These are phyloP conservation scores for Ramularia endophylla DNA, from an alignment of 2,329 filamentous ascomycete genomes.

Conservation along the genomic window DNA sequence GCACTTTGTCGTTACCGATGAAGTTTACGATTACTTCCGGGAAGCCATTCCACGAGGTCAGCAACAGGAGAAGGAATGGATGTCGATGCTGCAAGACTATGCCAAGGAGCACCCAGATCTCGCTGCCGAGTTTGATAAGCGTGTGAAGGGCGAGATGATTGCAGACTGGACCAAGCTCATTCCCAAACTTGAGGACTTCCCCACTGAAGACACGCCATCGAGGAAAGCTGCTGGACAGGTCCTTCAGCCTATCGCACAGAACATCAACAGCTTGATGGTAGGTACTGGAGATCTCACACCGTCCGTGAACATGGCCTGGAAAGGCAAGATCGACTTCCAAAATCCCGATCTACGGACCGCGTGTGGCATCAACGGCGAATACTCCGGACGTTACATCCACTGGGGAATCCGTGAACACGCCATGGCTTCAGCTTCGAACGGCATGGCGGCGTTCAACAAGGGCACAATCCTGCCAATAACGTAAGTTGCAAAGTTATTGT, in stretches of 20 bases:
- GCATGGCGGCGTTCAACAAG: constrained; percentile 33
- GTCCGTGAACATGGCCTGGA: constrained; percentile 35
- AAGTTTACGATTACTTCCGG: constrained; percentile 48
- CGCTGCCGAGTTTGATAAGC: constrained; percentile 42
- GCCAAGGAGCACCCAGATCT: constrained; percentile 45
- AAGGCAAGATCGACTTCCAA: constrained; percentile 48
- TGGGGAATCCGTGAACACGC: constrained; percentile 58
- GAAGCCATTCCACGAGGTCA: constrained; percentile 44
- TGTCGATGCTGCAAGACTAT: constrained; percentile 41
- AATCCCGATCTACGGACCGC: constrained; percentile 29
- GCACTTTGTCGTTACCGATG: constrained; percentile 35
- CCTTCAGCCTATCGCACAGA: constrained; percentile 32
- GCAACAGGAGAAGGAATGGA: constrained; percentile 45
- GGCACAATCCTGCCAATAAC: constrained; percentile 34
- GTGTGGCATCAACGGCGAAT: constrained; percentile 50
- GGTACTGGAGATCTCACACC: constrained; percentile 35
- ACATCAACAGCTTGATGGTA: constrained; percentile 31
- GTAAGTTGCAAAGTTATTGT: too few relatives aligned
- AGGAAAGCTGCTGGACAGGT: constrained; percentile 46
- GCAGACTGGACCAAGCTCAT: constrained; percentile 46
- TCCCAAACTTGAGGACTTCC: constrained; percentile 41
- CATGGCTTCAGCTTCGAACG: constrained; percentile 50
- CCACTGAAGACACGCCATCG: constrained; percentile 44
- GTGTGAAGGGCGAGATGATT: constrained; percentile 45
- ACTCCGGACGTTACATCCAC: constrained; percentile 47